A percentile compares a stretch with the other conserved stretches of the same genome.
Conservation (phyloP, 2,329 filamentous ascomycete species). For the Fusarium udum region DNA sequence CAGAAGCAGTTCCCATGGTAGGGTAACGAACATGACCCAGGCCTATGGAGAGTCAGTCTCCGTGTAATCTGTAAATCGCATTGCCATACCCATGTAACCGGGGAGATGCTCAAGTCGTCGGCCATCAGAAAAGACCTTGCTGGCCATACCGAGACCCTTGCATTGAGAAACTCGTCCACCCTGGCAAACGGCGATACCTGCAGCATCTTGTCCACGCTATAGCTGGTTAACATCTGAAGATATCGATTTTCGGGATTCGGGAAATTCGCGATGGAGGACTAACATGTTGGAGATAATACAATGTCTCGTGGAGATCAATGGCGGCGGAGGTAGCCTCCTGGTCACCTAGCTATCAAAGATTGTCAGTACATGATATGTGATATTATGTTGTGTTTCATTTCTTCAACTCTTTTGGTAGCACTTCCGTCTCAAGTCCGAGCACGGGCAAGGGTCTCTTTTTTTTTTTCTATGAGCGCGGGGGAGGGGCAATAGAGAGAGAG, state of each 20-base stretch:
- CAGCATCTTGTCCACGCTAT: conserved; percentile 86
- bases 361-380: conserved; percentile 6
- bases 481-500: conserved; percentile 19
- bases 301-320: conserved; percentile 73
- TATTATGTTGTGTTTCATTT: neutral
- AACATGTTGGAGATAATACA: conserved; percentile 73
- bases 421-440: conserved; percentile 25
- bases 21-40: conserved; percentile 89
- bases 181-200: conserved; percentile 80
- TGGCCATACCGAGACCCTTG: conserved; percentile 86
- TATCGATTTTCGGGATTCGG: conserved; percentile 21
- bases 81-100: conserved; percentile 76
- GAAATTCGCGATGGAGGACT: conserved; percentile 22
- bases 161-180: conserved; percentile 87
- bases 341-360: conserved; percentile 45
- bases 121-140: conserved; percentile 80
- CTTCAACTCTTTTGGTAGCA: conserved; percentile 18
- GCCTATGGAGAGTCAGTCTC: conserved; percentile 30
- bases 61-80: neutral
- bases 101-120: conserved; percentile 67
- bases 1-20: conserved; percentile 80
- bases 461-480: conserved; percentile 18
- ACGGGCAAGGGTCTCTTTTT: conserved; percentile 21
- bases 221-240: conserved; percentile 39
- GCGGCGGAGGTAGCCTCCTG: conserved; percentile 58